Percentiles rank a stretch among this genome's conserved stretches.
These are phyloP conservation scores for Camellia oleifera DNA, from an alignment of 179 eudicot genomes.

Conservation along the genomic window DNA sequence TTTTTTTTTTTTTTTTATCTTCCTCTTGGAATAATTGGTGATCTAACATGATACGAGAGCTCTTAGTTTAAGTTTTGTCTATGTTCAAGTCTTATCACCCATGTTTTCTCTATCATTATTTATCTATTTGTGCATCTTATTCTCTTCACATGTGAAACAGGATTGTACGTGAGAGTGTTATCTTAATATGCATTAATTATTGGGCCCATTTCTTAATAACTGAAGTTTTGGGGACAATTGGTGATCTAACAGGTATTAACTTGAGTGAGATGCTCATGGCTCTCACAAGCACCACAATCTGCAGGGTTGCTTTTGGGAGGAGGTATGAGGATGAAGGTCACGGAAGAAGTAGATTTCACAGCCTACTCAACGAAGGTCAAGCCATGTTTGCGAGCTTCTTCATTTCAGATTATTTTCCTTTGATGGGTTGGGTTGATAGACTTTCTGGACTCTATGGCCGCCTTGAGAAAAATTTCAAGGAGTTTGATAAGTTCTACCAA, in stretches of 20 bases:
- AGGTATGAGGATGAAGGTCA: constrained; percentile 17
- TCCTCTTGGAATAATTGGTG: too few species aligned
- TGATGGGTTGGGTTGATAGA: constrained; percentile 28
- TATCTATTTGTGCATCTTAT: too few species aligned
- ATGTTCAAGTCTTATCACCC: too few species aligned
- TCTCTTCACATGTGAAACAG: too few species aligned
- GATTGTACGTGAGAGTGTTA: too few species aligned
- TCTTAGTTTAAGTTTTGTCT: too few species aligned
- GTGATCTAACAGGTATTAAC: background rate
- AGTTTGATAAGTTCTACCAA: constrained; percentile 18
- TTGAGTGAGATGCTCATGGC: constrained; percentile 13
- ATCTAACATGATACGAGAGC: too few species aligned
- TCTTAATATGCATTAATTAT: too few species aligned
- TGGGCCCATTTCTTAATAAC: too few species aligned
- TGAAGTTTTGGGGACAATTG: too few species aligned
- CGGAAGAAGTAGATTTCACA: constrained; percentile 9
- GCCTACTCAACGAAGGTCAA: constrained; percentile 12
- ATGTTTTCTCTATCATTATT: too few species aligned
- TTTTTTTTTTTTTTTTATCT: background rate
- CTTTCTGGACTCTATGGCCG: constrained; percentile 15
- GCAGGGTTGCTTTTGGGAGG: constrained; percentile 29
- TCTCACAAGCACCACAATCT: constrained; percentile 18
- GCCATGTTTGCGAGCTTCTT: constrained; percentile 4
- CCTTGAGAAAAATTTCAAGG: constrained; percentile 20
- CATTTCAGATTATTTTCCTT: constrained; percentile 29